Evolutionary conservation across 129 eudicot species (phyloP).

Genomic region (Chrysanthemum lavandulifolium): DNA sequence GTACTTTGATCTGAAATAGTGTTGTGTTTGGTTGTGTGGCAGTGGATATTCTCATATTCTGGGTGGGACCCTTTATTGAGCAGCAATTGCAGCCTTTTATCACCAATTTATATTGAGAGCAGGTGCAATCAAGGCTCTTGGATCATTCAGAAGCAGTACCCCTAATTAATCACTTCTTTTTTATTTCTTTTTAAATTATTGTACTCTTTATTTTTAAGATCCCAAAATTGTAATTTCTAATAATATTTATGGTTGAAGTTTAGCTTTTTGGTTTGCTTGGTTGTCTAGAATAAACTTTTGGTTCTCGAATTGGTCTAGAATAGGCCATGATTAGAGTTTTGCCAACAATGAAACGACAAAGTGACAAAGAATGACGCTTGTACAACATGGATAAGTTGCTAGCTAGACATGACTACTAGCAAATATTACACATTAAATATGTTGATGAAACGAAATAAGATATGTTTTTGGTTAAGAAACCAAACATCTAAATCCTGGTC

Average conservation of each 20-base stretch:
- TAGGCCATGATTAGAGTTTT: too few species aligned
- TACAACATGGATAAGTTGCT: too few species aligned
- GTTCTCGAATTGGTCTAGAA: background rate
- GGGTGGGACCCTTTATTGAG: conserved; percentile 86
- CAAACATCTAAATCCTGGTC: too few species aligned
- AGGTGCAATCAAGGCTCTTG: conserved; percentile 75
- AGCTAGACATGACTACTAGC: too few species aligned
- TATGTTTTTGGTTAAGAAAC: too few species aligned
- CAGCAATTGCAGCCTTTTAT: conserved; percentile 90
- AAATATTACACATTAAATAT: too few species aligned
- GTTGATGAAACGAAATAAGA: too few species aligned
- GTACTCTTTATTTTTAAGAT: conserved; percentile 14
- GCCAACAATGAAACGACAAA: too few species aligned
- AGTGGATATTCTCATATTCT: conserved; percentile 92
- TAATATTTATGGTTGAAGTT: conserved; percentile 28
- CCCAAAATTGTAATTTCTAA: conserved; percentile 12
- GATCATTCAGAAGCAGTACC: conserved; percentile 71
- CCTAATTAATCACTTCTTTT: conserved; percentile 18
- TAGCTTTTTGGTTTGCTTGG: background rate
- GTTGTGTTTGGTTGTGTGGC: conserved; percentile 15
- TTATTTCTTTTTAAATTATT: conserved; percentile 11
- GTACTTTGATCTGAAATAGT: conserved; percentile 15
- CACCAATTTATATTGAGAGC: conserved; percentile 86
- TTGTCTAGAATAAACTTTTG: too few species aligned
- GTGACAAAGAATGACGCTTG: too few species aligned